These are phyloP conservation scores for Aspergillus sp. DNA, from an alignment of 2,329 filamentous ascomycete species.

Conservation along the genomic window DNA sequence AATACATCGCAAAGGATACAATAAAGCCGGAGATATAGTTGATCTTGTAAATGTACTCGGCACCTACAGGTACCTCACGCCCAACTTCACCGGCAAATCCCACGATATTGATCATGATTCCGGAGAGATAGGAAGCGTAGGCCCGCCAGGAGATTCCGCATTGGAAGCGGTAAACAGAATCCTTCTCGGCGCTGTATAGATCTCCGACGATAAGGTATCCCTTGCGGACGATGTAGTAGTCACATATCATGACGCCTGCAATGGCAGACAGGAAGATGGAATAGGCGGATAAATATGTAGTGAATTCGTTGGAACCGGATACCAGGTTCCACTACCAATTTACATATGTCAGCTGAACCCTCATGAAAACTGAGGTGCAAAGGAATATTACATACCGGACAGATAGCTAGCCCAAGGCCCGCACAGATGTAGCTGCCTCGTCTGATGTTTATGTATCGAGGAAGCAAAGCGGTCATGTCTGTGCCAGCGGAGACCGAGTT, in stretches of 20 bases:
- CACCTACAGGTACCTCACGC: constrained; percentile 68
- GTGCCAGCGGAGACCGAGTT: constrained; percentile 83
- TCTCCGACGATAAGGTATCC: constrained; percentile 78
- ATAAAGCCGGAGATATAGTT: constrained; percentile 89
- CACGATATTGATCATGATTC: constrained; percentile 87
- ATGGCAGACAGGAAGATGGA: constrained; percentile 93
- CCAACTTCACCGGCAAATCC: constrained; percentile 85
- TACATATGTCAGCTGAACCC: constrained; percentile 10
- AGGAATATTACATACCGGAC: constrained; percentile 55
- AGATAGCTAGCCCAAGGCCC: constrained; percentile 76
- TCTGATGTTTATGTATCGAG: constrained; percentile 79
- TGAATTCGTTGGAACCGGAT: constrained; percentile 75
- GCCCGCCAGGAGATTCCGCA: constrained; percentile 79
- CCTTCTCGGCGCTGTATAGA: constrained; percentile 68
- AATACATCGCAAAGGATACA: constrained; percentile 68
- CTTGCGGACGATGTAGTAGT: constrained; percentile 83
- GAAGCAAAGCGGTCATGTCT: constrained; percentile 77
- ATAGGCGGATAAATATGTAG: constrained; percentile 87
- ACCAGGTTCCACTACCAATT: constrained; percentile 63
- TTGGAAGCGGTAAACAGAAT: constrained; percentile 68
- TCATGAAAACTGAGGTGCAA: background rate
- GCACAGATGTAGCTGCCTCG: constrained; percentile 87
- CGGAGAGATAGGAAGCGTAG: constrained; percentile 77
- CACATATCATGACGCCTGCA: constrained; percentile 82
- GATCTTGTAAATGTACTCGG: constrained; percentile 82